These are phyloP conservation scores for Dipteronia dyeriana DNA, from an alignment of 345 rosid species.

Conservation along the genomic window DNA sequence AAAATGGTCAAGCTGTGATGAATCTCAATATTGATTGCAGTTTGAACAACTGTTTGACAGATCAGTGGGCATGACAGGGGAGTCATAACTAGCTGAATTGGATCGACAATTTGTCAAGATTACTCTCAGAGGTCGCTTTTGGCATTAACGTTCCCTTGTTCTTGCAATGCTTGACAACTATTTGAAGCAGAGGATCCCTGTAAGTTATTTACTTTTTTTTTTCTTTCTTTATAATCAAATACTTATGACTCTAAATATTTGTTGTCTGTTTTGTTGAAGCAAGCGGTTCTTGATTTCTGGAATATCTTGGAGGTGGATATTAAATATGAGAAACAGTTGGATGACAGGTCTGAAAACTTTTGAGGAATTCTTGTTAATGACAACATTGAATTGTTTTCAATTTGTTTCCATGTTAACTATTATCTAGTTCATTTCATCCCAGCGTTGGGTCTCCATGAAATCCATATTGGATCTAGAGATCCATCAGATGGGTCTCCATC, in stretches of 20 bases:
- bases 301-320: slow-evolving; percentile 84
- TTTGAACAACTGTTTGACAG: too few species aligned
- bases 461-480: too few species aligned
- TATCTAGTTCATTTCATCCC: too few species aligned
- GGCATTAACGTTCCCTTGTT: slow-evolving; percentile 82
- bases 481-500: too few species aligned
- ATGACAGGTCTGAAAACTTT: slow-evolving; percentile 88
- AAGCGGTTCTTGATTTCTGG: slow-evolving; percentile 22
- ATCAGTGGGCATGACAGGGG: too few species aligned
- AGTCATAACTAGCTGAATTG: too few species aligned
- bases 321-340: slow-evolving; percentile 87
- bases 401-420: too few species aligned
- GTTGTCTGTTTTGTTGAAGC: not conserved
- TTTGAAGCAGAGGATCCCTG: slow-evolving; percentile 95
- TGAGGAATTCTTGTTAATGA: slow-evolving; percentile 26
- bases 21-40: too few species aligned
- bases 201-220: slow-evolving; percentile 26
- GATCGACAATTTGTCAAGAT: too few species aligned
- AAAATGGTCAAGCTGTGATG: too few species aligned
- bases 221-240: not conserved
- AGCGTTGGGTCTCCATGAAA: too few species aligned
- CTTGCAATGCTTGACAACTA: slow-evolving; percentile 84
- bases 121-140: slow-evolving; percentile 79
- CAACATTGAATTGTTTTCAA: not conserved
- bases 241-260: too few species aligned